phyloP scores from a whole-genome alignment of 768 basidiomycete genomes.

The Leccinum olivaceopallidum region DNA sequence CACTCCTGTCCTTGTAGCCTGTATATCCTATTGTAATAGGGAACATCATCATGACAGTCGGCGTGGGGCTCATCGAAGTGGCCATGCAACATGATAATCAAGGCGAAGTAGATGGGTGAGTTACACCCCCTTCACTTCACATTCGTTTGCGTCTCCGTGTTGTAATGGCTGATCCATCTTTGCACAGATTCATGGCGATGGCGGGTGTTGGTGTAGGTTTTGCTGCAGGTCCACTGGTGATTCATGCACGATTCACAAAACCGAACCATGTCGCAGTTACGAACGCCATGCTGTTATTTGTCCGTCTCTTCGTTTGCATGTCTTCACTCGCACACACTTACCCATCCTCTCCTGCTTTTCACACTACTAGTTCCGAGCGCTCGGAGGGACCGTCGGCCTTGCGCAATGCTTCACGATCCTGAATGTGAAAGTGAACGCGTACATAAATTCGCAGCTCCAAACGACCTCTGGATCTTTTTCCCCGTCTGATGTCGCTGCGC shows the following conservation, averaged over 20 bases:
- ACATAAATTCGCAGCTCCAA: slow-evolving; percentile 26
- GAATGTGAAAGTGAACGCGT: slow-evolving; percentile 40
- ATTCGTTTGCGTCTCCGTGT: background rate
- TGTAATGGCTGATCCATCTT: background rate
- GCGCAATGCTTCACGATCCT: slow-evolving; percentile 54
- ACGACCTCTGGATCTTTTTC: slow-evolving; percentile 32
- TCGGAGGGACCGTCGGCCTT: slow-evolving; percentile 55
- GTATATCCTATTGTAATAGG: slow-evolving; percentile 43
- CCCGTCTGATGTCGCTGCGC: slow-evolving; percentile 25
- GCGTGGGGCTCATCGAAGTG: slow-evolving; percentile 43
- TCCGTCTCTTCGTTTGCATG: slow-evolving; percentile 23
- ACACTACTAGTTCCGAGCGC: slow-evolving; percentile 39
- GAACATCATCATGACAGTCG: slow-evolving; percentile 37
- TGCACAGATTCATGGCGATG: slow-evolving; percentile 44
- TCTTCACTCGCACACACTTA: background rate
- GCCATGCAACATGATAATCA: slow-evolving; percentile 41
- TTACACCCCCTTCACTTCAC: background rate
- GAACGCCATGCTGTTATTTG: slow-evolving; percentile 46
- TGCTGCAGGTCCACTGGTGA: slow-evolving; percentile 36
- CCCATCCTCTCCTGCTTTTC: background rate
- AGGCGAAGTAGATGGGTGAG: slow-evolving; percentile 37
- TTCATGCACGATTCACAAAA: slow-evolving; percentile 48
- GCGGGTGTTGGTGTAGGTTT: slow-evolving; percentile 46
- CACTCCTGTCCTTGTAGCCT: slow-evolving; percentile 32
- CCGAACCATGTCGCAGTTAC: slow-evolving; percentile 44